These are phyloP conservation scores for Stachybotrys elegans DNA, from an alignment of 2,329 filamentous ascomycete species.

Conservation along the genomic window DNA sequence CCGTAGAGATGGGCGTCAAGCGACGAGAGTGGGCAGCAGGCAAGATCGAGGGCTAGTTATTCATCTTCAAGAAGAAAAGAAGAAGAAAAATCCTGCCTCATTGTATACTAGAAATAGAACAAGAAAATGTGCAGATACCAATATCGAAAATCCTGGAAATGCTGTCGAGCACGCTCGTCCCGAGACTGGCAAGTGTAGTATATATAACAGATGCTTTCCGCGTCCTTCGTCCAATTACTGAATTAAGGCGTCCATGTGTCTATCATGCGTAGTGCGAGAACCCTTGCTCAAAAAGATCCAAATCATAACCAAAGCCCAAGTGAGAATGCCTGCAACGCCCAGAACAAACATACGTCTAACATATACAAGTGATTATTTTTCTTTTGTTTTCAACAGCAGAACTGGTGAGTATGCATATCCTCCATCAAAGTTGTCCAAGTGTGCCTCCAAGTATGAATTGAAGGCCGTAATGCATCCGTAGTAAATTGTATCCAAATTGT, in stretches of 20 bases:
- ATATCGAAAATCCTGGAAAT: slow-evolving; percentile 2
- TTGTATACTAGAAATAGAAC: slow-evolving; percentile 4
- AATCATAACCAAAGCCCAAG: slow-evolving; percentile 9
- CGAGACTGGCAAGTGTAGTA: too few species aligned
- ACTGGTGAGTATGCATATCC: slow-evolving; percentile 22
- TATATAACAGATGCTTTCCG: too few species aligned
- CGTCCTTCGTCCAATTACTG: slow-evolving; percentile 17
- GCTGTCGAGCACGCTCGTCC: too few species aligned
- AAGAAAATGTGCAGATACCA: too few species aligned
- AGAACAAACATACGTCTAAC: slow-evolving; percentile 4
- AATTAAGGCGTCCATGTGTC: slow-evolving; percentile 24
- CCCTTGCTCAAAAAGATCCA: neutral
- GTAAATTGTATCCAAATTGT: slow-evolving; percentile 10
- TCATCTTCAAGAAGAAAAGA: slow-evolving; percentile 7
- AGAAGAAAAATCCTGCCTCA: slow-evolving; percentile 5
- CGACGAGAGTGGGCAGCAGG: slow-evolving; percentile 77
- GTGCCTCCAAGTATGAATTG: too few species aligned
- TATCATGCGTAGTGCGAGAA: slow-evolving; percentile 27
- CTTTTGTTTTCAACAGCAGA: slow-evolving; percentile 11
- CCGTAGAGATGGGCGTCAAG: slow-evolving; percentile 91
- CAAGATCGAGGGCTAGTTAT: slow-evolving; percentile 41
- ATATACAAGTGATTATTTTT: slow-evolving; percentile 2
- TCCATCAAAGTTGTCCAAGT: too few species aligned
- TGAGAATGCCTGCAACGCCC: slow-evolving; percentile 22
- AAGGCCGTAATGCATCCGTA: slow-evolving; percentile 11